Conservation (phyloP, 2,329 filamentous ascomycete species). For the Colletotrichum orbiculare region DNA sequence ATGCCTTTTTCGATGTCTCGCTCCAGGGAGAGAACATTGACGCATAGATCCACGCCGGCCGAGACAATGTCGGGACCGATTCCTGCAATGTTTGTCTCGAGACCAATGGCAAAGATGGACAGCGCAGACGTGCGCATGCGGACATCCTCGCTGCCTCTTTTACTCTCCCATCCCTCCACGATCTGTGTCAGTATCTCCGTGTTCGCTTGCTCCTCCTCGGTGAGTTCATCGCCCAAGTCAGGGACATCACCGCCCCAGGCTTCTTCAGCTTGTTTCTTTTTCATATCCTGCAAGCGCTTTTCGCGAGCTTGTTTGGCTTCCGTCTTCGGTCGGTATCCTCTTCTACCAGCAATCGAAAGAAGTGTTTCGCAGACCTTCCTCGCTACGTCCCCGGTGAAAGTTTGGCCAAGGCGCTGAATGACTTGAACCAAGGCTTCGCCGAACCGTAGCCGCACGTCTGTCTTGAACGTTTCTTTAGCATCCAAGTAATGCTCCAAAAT, state of each 20-base stretch:
- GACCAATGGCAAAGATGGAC: constrained; percentile 68
- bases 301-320: constrained; percentile 65
- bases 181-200: constrained; percentile 58
- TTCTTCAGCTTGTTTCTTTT: constrained; percentile 61
- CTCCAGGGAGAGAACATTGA: constrained; percentile 73
- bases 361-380: constrained; percentile 65
- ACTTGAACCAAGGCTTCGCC: constrained; percentile 75
- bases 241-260: constrained; percentile 66
- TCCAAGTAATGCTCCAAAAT: constrained; percentile 77
- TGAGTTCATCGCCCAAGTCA: constrained; percentile 58
- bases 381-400: constrained; percentile 65
- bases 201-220: constrained; percentile 55
- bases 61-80: constrained; percentile 64
- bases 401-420: constrained; percentile 68
- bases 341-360: constrained; percentile 72
- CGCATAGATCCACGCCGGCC: constrained; percentile 69
- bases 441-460: constrained; percentile 74
- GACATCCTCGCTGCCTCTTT: constrained; percentile 49
- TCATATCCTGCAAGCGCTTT: constrained; percentile 59
- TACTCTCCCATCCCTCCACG: constrained; percentile 38
- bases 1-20: constrained; percentile 70
- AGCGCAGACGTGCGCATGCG: constrained; percentile 76
- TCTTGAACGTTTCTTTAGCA: constrained; percentile 63
- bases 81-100: constrained; percentile 71
- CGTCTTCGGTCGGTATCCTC: constrained; percentile 70